Evolutionary conservation across 75 land plant genomes (phyloP).

Genomic region (Selaginella tamariscina): DNA sequence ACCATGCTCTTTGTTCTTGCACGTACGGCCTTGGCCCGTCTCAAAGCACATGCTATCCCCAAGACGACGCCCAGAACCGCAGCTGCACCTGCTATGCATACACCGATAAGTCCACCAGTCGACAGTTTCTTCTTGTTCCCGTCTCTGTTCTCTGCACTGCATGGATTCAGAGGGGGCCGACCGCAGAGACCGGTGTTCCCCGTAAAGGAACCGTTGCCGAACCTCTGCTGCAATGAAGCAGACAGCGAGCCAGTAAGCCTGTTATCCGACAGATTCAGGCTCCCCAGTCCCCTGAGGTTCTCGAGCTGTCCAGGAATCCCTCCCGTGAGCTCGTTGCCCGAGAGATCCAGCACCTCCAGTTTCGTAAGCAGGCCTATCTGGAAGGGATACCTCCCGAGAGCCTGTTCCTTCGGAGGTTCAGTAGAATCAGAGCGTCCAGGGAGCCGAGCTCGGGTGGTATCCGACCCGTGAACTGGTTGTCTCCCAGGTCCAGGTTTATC

Average conservation of each 20-base stretch:
- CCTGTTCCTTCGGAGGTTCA: conserved; percentile 53
- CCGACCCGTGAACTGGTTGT: conserved; percentile 9
- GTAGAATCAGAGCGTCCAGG: conserved; percentile 22
- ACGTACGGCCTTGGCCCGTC: not conserved
- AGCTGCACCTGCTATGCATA: conserved; percentile 21
- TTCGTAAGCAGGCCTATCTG: conserved; percentile 34
- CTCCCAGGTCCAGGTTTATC: conserved; percentile 6
- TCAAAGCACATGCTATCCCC: not conserved
- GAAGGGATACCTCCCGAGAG: conserved; percentile 45
- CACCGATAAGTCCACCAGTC: not conserved
- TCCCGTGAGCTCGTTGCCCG: conserved; percentile 46
- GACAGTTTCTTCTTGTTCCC: not conserved
- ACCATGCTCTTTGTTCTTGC: conserved; percentile 16
- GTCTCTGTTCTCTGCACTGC: conserved; percentile 1
- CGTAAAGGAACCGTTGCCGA: not conserved
- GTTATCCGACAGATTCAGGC: conserved; percentile 23
- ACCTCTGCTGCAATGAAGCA: not conserved
- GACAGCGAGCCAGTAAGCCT: conserved; percentile 6
- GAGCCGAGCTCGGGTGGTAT: not conserved
- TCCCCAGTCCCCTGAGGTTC: conserved; percentile 27
- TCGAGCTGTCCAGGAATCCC: conserved; percentile 51
- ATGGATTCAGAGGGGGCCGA: not conserved
- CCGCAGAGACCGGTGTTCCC: conserved; percentile 11
- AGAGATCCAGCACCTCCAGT: conserved; percentile 48
- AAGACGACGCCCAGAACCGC: conserved; percentile 11